phyloP scores from a whole-genome alignment of 768 basidiomycete genomes.

The Cantharellus anzutake region DNA sequence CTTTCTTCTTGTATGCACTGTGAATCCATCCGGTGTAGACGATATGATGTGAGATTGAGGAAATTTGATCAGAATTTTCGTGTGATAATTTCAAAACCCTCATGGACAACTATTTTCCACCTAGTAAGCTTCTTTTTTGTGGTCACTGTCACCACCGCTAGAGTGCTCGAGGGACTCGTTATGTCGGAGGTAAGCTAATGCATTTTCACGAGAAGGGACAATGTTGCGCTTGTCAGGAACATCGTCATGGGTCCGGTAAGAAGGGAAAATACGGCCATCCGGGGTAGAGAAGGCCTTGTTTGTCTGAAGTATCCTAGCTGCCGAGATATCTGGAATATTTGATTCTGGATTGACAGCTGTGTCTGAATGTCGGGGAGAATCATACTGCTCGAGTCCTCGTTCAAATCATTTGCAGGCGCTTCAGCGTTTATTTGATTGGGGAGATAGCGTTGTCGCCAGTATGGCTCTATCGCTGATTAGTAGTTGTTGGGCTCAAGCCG shows the following conservation, averaged over 20 bases:
- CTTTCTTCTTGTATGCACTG: not conserved
- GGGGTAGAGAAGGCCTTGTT: constrained; percentile 5
- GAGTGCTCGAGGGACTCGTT: not conserved
- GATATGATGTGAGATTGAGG: constrained; percentile 16
- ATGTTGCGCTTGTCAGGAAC: not conserved
- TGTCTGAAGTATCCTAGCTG: too few relatives aligned
- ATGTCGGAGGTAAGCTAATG: not conserved
- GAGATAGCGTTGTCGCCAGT: too few relatives aligned
- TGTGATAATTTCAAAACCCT: constrained; percentile 14
- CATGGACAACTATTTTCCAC: constrained; percentile 2
- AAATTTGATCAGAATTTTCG: constrained; percentile 14
- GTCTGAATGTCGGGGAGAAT: too few relatives aligned
- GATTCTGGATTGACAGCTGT: too few relatives aligned
- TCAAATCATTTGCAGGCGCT: too few relatives aligned
- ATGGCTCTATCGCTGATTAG: too few relatives aligned
- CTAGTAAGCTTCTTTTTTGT: not conserved
- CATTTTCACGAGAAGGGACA: not conserved
- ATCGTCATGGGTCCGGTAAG: not conserved
- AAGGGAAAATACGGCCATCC: constrained; percentile 1
- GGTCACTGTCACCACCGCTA: not conserved
- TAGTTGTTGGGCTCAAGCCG: too few relatives aligned
- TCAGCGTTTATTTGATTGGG: too few relatives aligned
- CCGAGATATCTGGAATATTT: too few relatives aligned
- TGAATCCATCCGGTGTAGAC: constrained; percentile 5
- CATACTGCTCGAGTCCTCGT: too few relatives aligned